Conservation (phyloP, 805 yeast species). For the Millerozyma miso region DNA sequence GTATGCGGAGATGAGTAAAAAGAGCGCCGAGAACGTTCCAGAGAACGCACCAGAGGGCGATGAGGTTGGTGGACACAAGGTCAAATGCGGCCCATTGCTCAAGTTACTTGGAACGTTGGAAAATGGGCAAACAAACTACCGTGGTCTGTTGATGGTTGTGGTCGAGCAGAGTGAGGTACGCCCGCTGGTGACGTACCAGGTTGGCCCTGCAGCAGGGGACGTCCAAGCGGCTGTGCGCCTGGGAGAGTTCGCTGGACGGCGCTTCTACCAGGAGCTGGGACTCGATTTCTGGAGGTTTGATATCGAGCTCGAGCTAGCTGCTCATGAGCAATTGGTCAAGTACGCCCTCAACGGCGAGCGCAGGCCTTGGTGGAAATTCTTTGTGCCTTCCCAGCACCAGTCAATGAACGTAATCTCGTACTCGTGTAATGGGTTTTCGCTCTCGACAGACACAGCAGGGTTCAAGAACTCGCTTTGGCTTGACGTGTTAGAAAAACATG, state of each 20-base stretch:
- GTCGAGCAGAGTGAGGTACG: conserved; percentile 34
- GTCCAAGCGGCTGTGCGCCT: conserved; percentile 3
- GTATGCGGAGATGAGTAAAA: conserved; percentile 2
- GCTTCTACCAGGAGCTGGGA: conserved; percentile 43
- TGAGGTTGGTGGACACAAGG: conserved; percentile 31
- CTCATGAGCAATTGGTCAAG: conserved; percentile 56
- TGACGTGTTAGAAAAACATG: conserved; percentile 73
- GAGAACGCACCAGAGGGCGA: conserved; percentile 23
- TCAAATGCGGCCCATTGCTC: conserved; percentile 75
- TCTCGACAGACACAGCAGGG: conserved; percentile 58
- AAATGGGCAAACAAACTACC: conserved; percentile 44
- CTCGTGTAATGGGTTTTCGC: conserved; percentile 89
- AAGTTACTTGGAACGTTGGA: conserved; percentile 64
- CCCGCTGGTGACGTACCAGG: conserved; percentile 29
- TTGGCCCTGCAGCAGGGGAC: conserved; percentile 30
- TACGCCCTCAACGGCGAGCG: conserved; percentile 52
- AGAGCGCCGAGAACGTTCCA: conserved; percentile 18
- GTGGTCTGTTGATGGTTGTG: conserved; percentile 69
- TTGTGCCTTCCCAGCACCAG: conserved; percentile 56
- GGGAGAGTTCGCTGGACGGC: conserved; percentile 47
- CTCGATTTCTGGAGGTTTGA: conserved; percentile 64
- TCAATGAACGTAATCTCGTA: conserved; percentile 80
- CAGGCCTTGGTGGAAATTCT: conserved; percentile 51
- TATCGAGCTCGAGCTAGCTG: conserved; percentile 45
- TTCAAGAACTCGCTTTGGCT: conserved; percentile 82